These are phyloP conservation scores for Exophiala aquamarina DNA, from an alignment of 2,329 filamentous ascomycete species.

Conservation along the genomic window DNA sequence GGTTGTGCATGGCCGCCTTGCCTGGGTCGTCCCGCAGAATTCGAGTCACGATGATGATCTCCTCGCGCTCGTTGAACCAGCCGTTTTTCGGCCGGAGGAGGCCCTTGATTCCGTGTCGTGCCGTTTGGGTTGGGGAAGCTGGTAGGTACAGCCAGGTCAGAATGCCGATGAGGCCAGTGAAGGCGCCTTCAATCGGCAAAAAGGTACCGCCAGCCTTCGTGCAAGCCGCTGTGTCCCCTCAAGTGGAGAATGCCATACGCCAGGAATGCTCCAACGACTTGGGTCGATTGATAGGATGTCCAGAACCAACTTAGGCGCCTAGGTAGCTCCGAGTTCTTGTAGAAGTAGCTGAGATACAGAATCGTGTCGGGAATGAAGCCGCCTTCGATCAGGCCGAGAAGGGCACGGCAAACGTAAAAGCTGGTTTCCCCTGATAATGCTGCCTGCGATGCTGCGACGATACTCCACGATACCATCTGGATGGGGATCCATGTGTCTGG, in stretches of 20 bases:
- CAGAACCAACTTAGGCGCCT: constrained; percentile 69
- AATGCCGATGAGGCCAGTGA: constrained; percentile 57
- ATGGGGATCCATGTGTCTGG: constrained; percentile 57
- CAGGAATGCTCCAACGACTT: constrained; percentile 26
- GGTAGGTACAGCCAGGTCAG: constrained; percentile 62
- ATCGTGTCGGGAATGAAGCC: constrained; percentile 53
- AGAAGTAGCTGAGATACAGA: constrained; percentile 59
- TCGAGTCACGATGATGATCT: constrained; percentile 61
- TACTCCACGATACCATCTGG: constrained; percentile 54
- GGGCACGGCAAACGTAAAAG: constrained; percentile 40
- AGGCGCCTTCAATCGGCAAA: constrained; percentile 32
- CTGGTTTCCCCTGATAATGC: constrained; percentile 42
- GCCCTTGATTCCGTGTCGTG: constrained; percentile 56
- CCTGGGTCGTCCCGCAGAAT: constrained; percentile 60
- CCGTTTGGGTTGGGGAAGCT: constrained; percentile 64
- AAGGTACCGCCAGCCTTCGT: constrained; percentile 46
- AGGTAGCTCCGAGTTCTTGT: constrained; percentile 69
- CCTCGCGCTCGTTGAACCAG: constrained; percentile 63
- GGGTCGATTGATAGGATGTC: constrained; percentile 54
- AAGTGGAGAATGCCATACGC: constrained; percentile 35
- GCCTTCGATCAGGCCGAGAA: constrained; percentile 49
- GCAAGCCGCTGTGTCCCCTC: constrained; percentile 43
- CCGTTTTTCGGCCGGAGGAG: constrained; percentile 39
- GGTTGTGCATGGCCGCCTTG: constrained; percentile 62
- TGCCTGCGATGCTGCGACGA: constrained; percentile 49